Percentiles rank a stretch among this genome's conserved stretches.
Evolutionary conservation across 2,329 filamentous ascomycete species (phyloP).

Genomic region (Pyricularia grisea): DNA sequence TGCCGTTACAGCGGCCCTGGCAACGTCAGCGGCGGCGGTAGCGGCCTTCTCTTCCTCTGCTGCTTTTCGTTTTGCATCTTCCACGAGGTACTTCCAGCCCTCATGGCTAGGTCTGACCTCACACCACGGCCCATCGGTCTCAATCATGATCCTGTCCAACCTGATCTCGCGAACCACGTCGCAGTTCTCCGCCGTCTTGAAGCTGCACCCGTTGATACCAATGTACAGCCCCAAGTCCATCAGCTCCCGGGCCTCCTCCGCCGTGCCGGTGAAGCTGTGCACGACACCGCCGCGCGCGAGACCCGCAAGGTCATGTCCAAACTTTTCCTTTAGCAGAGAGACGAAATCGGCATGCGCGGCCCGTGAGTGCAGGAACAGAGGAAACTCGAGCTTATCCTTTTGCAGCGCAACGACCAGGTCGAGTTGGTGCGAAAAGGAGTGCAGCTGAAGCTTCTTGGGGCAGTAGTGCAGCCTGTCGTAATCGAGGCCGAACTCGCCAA

Average conservation of each 20-base stretch:
- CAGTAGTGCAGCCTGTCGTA: conserved; percentile 87
- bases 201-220: conserved; percentile 91
- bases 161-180: conserved; percentile 73
- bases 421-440: conserved; percentile 78
- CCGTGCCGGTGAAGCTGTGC: conserved; percentile 87
- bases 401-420: conserved; percentile 60
- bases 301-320: conserved; percentile 48
- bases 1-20: background rate
- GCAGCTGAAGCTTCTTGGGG: conserved; percentile 67
- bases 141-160: conserved; percentile 76
- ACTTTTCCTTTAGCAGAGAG: conserved; percentile 49
- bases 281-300: conserved; percentile 75
- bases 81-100: conserved; percentile 59
- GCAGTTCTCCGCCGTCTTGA: conserved; percentile 90
- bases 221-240: conserved; percentile 77
- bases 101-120: conserved; percentile 88
- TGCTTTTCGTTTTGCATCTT: conserved; percentile 21
- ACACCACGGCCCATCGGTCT: conserved; percentile 97
- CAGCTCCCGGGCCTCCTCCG: conserved; percentile 74
- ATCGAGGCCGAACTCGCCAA: conserved; percentile 93
- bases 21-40: conserved; percentile 9
- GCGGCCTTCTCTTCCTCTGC: conserved; percentile 17
- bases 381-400: conserved; percentile 34
- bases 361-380: conserved; percentile 85
- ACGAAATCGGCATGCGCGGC: conserved; percentile 84